phyloP scores from a whole-genome alignment of 78 protist species.

The Speleostelium caveatum region DNA sequence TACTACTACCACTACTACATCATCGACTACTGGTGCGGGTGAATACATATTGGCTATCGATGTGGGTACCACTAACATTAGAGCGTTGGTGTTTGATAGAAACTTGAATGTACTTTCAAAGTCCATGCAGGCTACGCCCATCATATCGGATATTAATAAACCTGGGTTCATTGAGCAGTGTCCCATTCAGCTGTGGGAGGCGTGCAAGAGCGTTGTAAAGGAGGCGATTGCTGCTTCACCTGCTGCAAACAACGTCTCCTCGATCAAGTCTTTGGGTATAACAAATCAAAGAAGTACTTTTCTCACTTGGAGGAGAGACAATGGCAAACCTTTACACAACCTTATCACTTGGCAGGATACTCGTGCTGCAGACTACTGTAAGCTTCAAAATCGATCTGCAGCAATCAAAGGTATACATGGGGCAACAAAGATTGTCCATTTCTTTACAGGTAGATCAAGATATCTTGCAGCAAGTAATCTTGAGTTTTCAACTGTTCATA shows the following conservation, averaged over 20 bases:
- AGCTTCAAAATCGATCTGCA: conserved; percentile 10
- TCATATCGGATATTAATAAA: conserved; percentile 52
- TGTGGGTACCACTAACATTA: conserved; percentile 71
- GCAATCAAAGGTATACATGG: conserved; percentile 75
- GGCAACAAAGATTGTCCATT: conserved; percentile 56
- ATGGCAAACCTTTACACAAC: conserved; percentile 69
- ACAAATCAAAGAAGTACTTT: conserved; percentile 60
- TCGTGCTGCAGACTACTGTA: conserved; percentile 42
- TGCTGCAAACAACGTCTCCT: neutral
- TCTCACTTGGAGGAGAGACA: conserved; percentile 61
- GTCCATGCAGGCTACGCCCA: conserved; percentile 36
- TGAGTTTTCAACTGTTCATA: conserved; percentile 62
- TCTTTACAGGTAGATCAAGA: conserved; percentile 66
- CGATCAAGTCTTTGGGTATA: conserved; percentile 27
- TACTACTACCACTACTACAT: too few relatives aligned
- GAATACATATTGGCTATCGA: conserved; percentile 57
- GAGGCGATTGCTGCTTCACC: conserved; percentile 50
- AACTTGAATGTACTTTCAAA: conserved; percentile 24
- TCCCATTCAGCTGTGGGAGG: conserved; percentile 60
- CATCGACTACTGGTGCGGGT: neutral
- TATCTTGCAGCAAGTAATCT: conserved; percentile 37
- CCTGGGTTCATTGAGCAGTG: conserved; percentile 69
- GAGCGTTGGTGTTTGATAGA: conserved; percentile 60
- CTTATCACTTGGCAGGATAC: conserved; percentile 79
- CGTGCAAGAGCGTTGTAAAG: conserved; percentile 34